A percentile compares a stretch with the other conserved stretches of the same genome.
Conservation (phyloP, 768 basidiomycete species). For the Clitopilus passeckerianus region DNA sequence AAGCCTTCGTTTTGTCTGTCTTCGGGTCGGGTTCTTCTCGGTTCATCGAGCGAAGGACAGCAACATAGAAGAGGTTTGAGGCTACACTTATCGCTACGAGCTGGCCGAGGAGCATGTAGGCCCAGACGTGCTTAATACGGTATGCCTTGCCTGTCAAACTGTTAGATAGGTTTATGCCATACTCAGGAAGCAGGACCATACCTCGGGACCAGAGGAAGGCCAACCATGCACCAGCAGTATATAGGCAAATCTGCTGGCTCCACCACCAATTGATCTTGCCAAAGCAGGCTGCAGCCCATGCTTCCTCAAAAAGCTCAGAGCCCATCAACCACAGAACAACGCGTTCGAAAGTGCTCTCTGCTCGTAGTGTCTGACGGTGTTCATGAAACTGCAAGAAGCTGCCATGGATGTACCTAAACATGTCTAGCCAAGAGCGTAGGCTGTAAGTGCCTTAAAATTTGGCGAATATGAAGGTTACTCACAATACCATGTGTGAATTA, state of each 20-base stretch:
- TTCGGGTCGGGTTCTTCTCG: no score
- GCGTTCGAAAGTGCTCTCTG: slow-evolving; percentile 17
- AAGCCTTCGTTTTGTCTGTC: neutral
- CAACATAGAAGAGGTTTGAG: slow-evolving; percentile 56
- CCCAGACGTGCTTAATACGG: slow-evolving; percentile 48
- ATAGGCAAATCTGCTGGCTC: slow-evolving; percentile 60
- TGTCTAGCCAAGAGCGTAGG: slow-evolving; percentile 13
- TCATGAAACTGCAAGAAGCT: slow-evolving; percentile 1
- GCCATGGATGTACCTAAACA: slow-evolving; percentile 28
- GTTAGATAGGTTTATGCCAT: neutral
- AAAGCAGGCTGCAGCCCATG: slow-evolving; percentile 40
- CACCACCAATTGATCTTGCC: slow-evolving; percentile 62
- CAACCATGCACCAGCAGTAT: slow-evolving; percentile 54
- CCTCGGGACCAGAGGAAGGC: slow-evolving; percentile 48
- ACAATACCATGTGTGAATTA: slow-evolving; percentile 33
- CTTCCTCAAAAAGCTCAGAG: slow-evolving; percentile 59
- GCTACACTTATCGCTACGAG: slow-evolving; percentile 68
- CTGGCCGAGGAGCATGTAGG: slow-evolving; percentile 71
- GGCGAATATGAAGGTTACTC: slow-evolving; percentile 6
- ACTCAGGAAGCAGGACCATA: slow-evolving; percentile 9
- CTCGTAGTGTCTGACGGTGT: neutral
- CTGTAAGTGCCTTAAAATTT: neutral
- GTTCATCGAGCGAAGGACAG: slow-evolving; percentile 26
- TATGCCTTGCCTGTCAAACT: slow-evolving; percentile 25
- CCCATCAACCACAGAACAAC: slow-evolving; percentile 48